These are phyloP conservation scores for Fusarium sp. DNA, from an alignment of 2,329 filamentous ascomycete species.

Conservation along the genomic window DNA sequence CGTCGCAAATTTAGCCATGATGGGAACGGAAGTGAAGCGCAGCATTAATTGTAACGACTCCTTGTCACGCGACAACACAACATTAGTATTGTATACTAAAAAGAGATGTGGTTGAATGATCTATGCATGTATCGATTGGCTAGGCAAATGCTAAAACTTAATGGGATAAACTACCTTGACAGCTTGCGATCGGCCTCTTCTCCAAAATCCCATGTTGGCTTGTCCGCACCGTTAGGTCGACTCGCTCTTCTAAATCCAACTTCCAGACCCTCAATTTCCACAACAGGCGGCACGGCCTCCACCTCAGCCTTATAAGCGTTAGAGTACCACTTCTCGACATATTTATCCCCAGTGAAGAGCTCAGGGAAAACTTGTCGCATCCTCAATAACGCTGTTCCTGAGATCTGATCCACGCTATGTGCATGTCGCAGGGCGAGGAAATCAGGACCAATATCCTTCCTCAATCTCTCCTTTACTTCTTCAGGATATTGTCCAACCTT, in stretches of 20 bases:
- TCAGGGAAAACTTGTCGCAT: conserved; percentile 36
- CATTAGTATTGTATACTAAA: neutral
- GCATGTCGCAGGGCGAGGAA: conserved; percentile 70
- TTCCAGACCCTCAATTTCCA: conserved; percentile 57
- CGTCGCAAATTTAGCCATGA: neutral
- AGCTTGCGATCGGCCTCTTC: conserved; percentile 23
- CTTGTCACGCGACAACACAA: neutral
- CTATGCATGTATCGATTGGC: neutral
- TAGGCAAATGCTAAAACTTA: neutral
- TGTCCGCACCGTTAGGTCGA: conserved; percentile 66
- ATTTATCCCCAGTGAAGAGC: conserved; percentile 18
- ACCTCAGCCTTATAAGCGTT: conserved; percentile 47
- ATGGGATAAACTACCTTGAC: neutral
- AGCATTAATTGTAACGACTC: neutral
- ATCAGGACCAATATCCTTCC: conserved; percentile 59
- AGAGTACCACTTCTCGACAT: conserved; percentile 41
- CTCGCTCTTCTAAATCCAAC: conserved; percentile 58
- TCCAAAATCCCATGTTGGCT: conserved; percentile 65
- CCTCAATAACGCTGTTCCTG: conserved; percentile 66
- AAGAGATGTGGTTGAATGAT: neutral
- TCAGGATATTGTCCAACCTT: conserved; percentile 68
- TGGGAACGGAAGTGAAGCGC: neutral
- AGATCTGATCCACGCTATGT: conserved; percentile 74
- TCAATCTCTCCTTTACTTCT: conserved; percentile 63
- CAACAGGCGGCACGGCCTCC: conserved; percentile 57